phyloP scores from a whole-genome alignment of 495 filamentous ascomycete species.

The Aspergillus coremiiformis region DNA sequence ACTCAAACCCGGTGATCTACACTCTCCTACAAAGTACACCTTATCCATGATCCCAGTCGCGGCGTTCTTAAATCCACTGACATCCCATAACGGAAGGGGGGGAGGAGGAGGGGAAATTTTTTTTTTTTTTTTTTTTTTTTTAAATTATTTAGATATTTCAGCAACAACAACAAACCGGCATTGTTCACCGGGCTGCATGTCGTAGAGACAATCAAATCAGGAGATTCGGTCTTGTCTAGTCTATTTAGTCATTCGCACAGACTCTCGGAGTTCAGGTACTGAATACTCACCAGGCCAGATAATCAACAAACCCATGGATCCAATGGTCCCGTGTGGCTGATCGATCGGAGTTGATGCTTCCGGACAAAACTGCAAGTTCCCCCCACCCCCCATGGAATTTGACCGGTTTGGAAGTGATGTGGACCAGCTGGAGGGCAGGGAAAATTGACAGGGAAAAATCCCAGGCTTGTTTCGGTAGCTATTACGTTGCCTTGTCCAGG shows the following conservation, averaged over 20 bases:
- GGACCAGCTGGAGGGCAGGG: background rate
- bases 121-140: too few species aligned
- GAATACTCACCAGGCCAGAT: background rate
- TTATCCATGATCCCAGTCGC: background rate
- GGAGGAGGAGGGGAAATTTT: background rate
- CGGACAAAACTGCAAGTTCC: background rate
- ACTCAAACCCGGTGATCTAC: too few species aligned
- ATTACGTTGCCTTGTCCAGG: background rate
- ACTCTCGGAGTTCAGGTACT: background rate
- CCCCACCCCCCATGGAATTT: background rate
- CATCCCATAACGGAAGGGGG: background rate
- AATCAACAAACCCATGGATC: background rate
- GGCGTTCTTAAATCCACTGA: background rate
- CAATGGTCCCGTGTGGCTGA: background rate
- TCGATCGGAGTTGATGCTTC: background rate
- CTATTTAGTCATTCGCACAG: background rate
- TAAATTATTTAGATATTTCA: too few species aligned
- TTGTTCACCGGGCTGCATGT: background rate
- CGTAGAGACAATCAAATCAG: conserved; percentile 6
- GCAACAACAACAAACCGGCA: background rate
- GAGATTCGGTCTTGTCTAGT: background rate
- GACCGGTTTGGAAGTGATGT: background rate
- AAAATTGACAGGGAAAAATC: background rate
- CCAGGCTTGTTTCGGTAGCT: background rate
- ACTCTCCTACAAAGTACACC: background rate